phyloP scores from a whole-genome alignment of 345 rosid genomes.

The Toxicodendron radicans region DNA sequence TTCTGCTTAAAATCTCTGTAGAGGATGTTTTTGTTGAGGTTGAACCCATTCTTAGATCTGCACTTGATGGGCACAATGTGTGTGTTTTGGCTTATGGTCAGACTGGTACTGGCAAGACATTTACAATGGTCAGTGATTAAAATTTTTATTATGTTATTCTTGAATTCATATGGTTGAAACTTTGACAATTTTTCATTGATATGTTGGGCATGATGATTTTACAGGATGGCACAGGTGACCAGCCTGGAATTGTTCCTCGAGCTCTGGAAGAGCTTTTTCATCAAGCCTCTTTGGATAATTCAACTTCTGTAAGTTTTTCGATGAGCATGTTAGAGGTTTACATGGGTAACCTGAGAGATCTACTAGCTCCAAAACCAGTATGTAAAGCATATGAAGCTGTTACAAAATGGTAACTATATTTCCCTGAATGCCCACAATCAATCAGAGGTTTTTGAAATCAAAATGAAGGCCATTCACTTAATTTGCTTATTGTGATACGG shows the following conservation, averaged over 20 bases:
- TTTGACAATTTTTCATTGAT: background rate
- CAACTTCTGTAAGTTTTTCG: slow-evolving; percentile 54
- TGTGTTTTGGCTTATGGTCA: slow-evolving; percentile 93
- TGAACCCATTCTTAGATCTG: slow-evolving; percentile 80
- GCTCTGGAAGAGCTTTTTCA: slow-evolving; percentile 66
- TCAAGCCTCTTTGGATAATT: slow-evolving; percentile 45
- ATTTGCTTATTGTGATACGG: slow-evolving; percentile 27
- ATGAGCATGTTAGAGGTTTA: slow-evolving; percentile 98
- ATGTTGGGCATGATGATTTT: slow-evolving; percentile 18
- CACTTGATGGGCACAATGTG: slow-evolving; percentile 88
- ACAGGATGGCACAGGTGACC: slow-evolving; percentile 73
- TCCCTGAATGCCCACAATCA: background rate
- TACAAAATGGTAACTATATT: slow-evolving; percentile 48
- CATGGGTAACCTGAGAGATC: slow-evolving; percentile 78
- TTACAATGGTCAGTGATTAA: slow-evolving; percentile 65
- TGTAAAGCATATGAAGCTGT: slow-evolving; percentile 40
- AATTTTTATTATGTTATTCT: slow-evolving; percentile 3
- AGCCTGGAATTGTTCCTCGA: slow-evolving; percentile 78
- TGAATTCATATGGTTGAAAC: background rate
- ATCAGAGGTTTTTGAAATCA: background rate
- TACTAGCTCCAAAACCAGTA: slow-evolving; percentile 61
- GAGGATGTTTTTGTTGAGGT: slow-evolving; percentile 81
- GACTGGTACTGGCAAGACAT: slow-evolving; percentile 96
- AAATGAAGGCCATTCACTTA: slow-evolving; percentile 4
- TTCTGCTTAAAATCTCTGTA: slow-evolving; percentile 51